These are phyloP conservation scores for Zostera marina DNA, from an alignment of 116 monocot genomes.

Conservation along the genomic window DNA sequence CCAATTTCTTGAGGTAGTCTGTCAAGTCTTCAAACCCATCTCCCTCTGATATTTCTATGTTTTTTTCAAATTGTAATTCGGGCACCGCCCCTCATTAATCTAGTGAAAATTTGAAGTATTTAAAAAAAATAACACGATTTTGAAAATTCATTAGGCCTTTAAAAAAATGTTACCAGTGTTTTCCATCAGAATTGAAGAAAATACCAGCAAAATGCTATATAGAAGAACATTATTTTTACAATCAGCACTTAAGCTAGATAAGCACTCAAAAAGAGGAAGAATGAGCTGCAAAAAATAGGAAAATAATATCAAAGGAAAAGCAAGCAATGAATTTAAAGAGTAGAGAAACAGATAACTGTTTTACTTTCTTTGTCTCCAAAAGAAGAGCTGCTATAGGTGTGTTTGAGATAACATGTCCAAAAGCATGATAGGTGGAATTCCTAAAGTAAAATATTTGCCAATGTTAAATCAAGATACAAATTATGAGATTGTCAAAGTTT, in stretches of 20 bases:
- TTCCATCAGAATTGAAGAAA: slow-evolving; percentile 78
- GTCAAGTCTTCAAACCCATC: too few relatives aligned
- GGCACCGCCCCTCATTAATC: too few relatives aligned
- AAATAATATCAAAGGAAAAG: not conserved
- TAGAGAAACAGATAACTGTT: not conserved
- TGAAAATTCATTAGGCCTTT: too few relatives aligned
- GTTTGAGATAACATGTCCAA: slow-evolving; percentile 63
- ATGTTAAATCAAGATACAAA: not conserved
- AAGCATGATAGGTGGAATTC: slow-evolving; percentile 48
- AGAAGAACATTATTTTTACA: slow-evolving; percentile 50
- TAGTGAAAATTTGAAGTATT: too few relatives aligned
- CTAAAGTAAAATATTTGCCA: slow-evolving; percentile 21
- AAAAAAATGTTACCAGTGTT: slow-evolving; percentile 41
- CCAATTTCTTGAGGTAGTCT: too few relatives aligned
- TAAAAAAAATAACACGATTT: too few relatives aligned
- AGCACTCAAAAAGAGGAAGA: slow-evolving; percentile 40
- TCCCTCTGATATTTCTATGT: too few relatives aligned
- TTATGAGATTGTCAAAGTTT: too few relatives aligned
- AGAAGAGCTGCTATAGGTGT: slow-evolving; percentile 61
- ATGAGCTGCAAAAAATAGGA: slow-evolving; percentile 41
- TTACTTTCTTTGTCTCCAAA: slow-evolving; percentile 62
- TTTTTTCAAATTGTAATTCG: too few relatives aligned
- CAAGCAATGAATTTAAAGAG: not conserved
- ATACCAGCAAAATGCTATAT: slow-evolving; percentile 58
- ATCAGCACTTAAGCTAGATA: slow-evolving; percentile 38